These are phyloP conservation scores for Heterobasidion parviporum DNA, from an alignment of 1,284 basidiomycete species.

Conservation along the genomic window DNA sequence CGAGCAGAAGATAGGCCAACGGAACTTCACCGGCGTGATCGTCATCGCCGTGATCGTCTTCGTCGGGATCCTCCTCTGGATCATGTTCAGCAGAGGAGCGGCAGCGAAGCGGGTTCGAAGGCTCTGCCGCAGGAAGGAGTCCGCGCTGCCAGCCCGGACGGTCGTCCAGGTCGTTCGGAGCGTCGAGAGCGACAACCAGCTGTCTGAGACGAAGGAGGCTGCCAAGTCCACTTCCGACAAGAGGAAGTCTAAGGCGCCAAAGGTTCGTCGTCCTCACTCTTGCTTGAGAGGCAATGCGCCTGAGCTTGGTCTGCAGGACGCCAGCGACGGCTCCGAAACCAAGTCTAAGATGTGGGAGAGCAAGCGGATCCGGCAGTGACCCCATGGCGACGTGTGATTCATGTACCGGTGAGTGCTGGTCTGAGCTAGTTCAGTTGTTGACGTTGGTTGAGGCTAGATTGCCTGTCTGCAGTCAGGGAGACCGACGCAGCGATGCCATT, in stretches of 20 bases:
- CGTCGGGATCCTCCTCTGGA: conserved; percentile 19
- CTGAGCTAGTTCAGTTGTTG: no score
- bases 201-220: neutral
- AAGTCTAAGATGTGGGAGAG: no score
- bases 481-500: no score
- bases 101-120: conserved; percentile 12
- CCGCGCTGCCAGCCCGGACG: neutral
- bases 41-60: conserved; percentile 19
- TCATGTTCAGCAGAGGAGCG: conserved; percentile 18
- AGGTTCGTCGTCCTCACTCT: neutral
- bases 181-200: neutral
- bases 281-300: no score
- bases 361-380: no score
- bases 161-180: neutral
- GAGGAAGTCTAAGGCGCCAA: neutral
- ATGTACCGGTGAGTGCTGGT: no score
- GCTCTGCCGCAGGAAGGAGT: conserved; percentile 5
- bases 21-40: conserved; percentile 22
- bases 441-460: no score
- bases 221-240: neutral
- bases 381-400: no score
- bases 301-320: no score
- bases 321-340: no score
- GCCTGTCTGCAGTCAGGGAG: no score
- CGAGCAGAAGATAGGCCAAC: conserved; percentile 11